Base-by-base conservation (phyloP, 345 rosid genomes). In the Bretschneidera sinensis region DNA sequence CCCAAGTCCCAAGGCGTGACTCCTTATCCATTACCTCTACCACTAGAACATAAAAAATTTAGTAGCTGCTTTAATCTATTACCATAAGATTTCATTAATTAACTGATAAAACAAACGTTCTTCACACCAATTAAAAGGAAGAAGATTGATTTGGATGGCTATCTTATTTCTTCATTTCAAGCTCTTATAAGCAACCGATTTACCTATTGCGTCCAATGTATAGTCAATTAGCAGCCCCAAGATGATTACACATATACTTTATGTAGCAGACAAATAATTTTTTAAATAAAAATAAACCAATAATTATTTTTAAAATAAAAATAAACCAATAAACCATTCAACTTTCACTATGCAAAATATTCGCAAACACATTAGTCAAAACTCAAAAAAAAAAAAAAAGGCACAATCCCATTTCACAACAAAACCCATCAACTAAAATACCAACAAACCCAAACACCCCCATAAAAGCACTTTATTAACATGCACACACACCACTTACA, bases 401-500 rank as follows among this genome's bases (percentile, higher is more conserved):
- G 16, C 48, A 51, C 31, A 25, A n/a, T 0, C 31, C 57, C 24
- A 51, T 11, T 11, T 7, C 52, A 54, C 18, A 25, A 54, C 14
- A 54, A 17, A 49, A 58, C 17, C 55, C 55, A 11, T 22, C 55
- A 51, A 14, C 15, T 17, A 58, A 58, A 58, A 21, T 31, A 21
- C 9, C 7, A 21, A 20, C 9, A 31, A 33, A 22, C 22, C 22
- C n/a, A 18, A 17, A 21, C n/a, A 1, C 34, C 34, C 16, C 17
- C 23, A 24, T 10, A 10, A 14, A 0, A 21, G 33, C 19, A 34
- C 24, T 50, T 34, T 24, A 35, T 21, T 17, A 28, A 17, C 51
- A 43, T 17, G 0, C 23, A 4, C 57, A 53, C 34, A 62, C 13
- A 53, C 11, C 18, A 39, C 16, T 13, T 35, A 52, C 45, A 23